A percentile compares a stretch with the other conserved stretches of the same genome.
Evolutionary conservation across 2,329 filamentous ascomycete species (phyloP).

Genomic region (Fusarium sp.): DNA sequence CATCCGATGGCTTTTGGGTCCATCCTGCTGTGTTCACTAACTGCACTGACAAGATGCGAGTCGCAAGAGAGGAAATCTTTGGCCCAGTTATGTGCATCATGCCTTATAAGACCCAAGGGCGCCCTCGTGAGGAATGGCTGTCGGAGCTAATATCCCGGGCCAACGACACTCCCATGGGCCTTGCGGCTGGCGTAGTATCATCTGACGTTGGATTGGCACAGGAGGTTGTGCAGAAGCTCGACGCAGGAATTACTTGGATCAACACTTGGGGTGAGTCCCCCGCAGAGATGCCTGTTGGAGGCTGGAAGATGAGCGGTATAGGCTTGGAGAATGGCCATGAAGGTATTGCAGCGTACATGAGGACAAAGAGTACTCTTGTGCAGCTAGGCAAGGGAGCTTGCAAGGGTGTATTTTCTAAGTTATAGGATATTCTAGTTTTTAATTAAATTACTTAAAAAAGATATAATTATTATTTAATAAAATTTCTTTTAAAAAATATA

Average conservation of each 20-base stretch:
- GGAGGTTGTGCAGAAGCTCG: slow-evolving; percentile 76
- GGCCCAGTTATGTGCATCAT: slow-evolving; percentile 89
- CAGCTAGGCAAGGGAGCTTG: slow-evolving; percentile 80
- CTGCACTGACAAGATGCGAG: slow-evolving; percentile 86
- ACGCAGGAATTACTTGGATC: slow-evolving; percentile 92
- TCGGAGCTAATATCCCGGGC: slow-evolving; percentile 80
- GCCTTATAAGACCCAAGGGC: slow-evolving; percentile 71
- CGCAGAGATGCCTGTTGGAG: slow-evolving; percentile 92
- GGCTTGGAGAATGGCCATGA: slow-evolving; percentile 88
- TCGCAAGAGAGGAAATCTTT: slow-evolving; percentile 88
- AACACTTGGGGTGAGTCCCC: slow-evolving; percentile 96
- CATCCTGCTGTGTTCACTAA: slow-evolving; percentile 87
- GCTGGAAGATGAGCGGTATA: slow-evolving; percentile 92
- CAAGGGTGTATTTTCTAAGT: slow-evolving; percentile 78
- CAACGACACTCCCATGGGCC: slow-evolving; percentile 82
- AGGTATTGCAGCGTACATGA: slow-evolving; percentile 85
- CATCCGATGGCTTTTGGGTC: slow-evolving; percentile 83
- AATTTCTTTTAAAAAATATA: too few relatives aligned
- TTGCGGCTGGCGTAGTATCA: slow-evolving; percentile 89
- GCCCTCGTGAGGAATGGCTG: slow-evolving; percentile 59
- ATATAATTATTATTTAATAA: too few relatives aligned
- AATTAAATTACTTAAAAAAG: too few relatives aligned
- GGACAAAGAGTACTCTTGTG: slow-evolving; percentile 90
- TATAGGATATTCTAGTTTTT: slow-evolving; percentile 57
- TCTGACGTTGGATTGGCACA: slow-evolving; percentile 82